Evolutionary conservation across 768 basidiomycete genomes (phyloP).

Genomic region (Termitomyces sp.): DNA sequence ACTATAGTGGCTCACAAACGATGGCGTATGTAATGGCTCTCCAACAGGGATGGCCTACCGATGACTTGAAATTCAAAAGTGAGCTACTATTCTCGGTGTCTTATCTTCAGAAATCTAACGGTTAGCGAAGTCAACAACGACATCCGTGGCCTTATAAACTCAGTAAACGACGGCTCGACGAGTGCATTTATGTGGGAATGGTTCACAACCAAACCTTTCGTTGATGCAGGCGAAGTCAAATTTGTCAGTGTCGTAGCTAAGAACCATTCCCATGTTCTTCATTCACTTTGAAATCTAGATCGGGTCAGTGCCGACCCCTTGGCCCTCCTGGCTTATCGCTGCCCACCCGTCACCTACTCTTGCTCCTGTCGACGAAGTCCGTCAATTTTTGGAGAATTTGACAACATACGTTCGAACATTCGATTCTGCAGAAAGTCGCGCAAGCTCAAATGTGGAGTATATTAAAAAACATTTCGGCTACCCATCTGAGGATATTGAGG

Average conservation of each 20-base stretch:
- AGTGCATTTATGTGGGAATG: slow-evolving; percentile 96
- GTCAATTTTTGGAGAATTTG: slow-evolving; percentile 57
- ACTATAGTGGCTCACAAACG: slow-evolving; percentile 73
- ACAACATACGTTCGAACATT: slow-evolving; percentile 65
- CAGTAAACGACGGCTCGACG: slow-evolving; percentile 84
- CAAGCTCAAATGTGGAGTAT: slow-evolving; percentile 61
- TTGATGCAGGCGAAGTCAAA: slow-evolving; percentile 71
- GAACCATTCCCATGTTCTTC: not conserved
- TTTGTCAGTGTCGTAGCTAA: slow-evolving; percentile 53
- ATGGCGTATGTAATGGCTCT: slow-evolving; percentile 96
- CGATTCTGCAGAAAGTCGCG: slow-evolving; percentile 50
- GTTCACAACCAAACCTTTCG: slow-evolving; percentile 75
- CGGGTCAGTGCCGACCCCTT: slow-evolving; percentile 84
- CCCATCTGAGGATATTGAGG: slow-evolving; percentile 75
- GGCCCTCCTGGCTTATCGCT: slow-evolving; percentile 96
- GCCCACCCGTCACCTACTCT: slow-evolving; percentile 66
- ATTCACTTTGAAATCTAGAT: slow-evolving; percentile 41
- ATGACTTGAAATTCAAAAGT: slow-evolving; percentile 70
- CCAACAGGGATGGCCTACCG: slow-evolving; percentile 74
- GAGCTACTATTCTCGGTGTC: slow-evolving; percentile 5
- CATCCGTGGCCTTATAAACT: slow-evolving; percentile 74
- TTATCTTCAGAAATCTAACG: not conserved
- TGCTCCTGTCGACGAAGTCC: slow-evolving; percentile 43
- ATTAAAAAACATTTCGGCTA: slow-evolving; percentile 80
- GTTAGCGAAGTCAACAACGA: slow-evolving; percentile 63